Conservation (phyloP, 2,329 filamentous ascomycete species). For the Fusarium lyarnte region DNA sequence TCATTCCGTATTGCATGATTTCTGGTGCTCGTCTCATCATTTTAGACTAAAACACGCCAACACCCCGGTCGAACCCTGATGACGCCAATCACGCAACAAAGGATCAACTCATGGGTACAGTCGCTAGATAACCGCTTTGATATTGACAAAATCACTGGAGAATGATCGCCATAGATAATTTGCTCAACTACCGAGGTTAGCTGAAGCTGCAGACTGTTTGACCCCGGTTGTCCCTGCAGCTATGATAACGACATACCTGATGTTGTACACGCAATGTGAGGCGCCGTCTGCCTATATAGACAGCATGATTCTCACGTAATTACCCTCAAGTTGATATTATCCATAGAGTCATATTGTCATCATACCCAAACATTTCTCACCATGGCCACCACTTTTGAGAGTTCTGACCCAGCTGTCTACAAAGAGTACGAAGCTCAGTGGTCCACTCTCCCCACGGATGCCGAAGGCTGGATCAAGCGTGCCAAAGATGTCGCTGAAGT, state of each 20-base stretch:
- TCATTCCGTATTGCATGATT: background rate
- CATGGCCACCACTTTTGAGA: slow-evolving; percentile 17
- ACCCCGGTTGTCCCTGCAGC: background rate
- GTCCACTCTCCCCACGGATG: slow-evolving; percentile 46
- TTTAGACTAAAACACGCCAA: background rate
- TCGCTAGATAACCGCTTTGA: background rate
- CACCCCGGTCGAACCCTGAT: background rate
- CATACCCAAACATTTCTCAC: background rate
- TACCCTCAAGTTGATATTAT: rapidly evolving
- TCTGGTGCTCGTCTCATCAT: background rate
- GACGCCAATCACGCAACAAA: background rate
- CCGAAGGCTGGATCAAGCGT: slow-evolving; percentile 51
- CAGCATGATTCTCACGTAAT: rapidly evolving
- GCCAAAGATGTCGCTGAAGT: slow-evolving; percentile 1
- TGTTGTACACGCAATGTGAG: background rate
- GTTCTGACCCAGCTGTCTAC: slow-evolving; percentile 52
- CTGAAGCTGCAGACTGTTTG: background rate
- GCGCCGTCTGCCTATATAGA: background rate
- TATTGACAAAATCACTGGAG: background rate
- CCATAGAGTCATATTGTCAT: background rate
- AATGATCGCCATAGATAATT: background rate
- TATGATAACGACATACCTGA: background rate
- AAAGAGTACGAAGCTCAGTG: slow-evolving; percentile 50
- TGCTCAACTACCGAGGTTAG: background rate
- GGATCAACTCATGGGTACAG: background rate